These are phyloP conservation scores for Nakazawaea populi DNA, from an alignment of 805 yeast genomes.

Conservation along the genomic window DNA sequence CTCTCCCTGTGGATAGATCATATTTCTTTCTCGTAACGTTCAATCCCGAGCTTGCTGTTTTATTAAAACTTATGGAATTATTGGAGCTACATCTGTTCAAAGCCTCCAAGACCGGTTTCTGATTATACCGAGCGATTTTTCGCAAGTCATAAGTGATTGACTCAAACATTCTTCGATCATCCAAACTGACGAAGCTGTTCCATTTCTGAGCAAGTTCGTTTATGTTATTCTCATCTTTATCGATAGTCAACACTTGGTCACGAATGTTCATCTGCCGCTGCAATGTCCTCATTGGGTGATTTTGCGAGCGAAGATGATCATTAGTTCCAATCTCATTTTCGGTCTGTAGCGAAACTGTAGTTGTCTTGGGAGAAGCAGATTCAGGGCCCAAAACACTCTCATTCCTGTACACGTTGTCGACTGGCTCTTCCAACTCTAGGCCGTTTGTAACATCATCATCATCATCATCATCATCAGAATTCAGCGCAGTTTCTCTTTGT, in stretches of 20 bases:
- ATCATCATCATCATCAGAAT: not conserved
- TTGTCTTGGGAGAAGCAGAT: slow-evolving; percentile 2
- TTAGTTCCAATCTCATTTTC: not conserved
- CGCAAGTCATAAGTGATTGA: slow-evolving; percentile 22
- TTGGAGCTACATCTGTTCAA: slow-evolving; percentile 6
- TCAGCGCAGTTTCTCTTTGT: not conserved
- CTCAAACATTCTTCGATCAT: slow-evolving; percentile 21
- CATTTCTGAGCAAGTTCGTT: slow-evolving; percentile 14
- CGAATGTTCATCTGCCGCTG: slow-evolving; percentile 22
- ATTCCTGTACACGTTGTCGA: not conserved
- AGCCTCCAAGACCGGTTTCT: slow-evolving; percentile 19
- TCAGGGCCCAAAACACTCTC: not conserved
- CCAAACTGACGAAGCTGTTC: slow-evolving; percentile 17
- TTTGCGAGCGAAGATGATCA: not conserved
- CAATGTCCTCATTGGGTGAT: slow-evolving; percentile 19
- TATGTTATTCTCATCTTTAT: not conserved
- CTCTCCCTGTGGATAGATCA: not conserved
- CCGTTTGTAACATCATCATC: not conserved
- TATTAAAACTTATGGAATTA: not conserved
- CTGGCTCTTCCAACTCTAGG: slow-evolving; percentile 2
- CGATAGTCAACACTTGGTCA: slow-evolving; percentile 6
- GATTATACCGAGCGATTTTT: slow-evolving; percentile 20
- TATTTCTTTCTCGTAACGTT: not conserved
- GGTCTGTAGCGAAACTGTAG: not conserved
- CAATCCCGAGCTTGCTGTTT: not conserved